Evolutionary conservation across 192 early-diverging fungal genomes (phyloP).

Genomic region (Umbelopsis vinacea): DNA sequence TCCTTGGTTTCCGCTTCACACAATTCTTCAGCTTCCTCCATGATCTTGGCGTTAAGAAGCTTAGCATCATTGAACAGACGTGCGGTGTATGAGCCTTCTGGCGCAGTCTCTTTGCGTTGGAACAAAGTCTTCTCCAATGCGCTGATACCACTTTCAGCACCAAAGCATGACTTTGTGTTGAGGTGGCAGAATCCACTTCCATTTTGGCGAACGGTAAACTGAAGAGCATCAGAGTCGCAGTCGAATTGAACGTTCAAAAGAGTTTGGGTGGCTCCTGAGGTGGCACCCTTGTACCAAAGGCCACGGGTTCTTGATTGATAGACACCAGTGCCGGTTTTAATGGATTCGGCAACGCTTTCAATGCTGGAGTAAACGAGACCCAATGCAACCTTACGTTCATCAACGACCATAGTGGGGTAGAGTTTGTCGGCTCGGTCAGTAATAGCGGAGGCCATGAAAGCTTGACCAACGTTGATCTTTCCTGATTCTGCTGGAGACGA

Average conservation of each 20-base stretch:
- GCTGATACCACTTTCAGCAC: constrained; percentile 73
- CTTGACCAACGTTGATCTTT: constrained; percentile 58
- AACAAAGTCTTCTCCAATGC: constrained; percentile 73
- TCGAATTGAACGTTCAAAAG: constrained; percentile 80
- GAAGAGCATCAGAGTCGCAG: constrained; percentile 89
- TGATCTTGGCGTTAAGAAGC: constrained; percentile 88
- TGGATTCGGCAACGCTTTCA: constrained; percentile 80
- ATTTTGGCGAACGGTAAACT: constrained; percentile 85
- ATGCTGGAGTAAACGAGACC: constrained; percentile 93
- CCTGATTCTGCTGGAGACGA: constrained; percentile 14
- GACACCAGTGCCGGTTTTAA: constrained; percentile 82
- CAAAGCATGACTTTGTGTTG: constrained; percentile 92
- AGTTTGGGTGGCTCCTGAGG: constrained; percentile 93
- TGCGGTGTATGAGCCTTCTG: constrained; percentile 89
- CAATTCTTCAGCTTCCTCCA: constrained; percentile 95
- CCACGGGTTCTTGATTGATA: constrained; percentile 90
- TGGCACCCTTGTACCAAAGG: constrained; percentile 95
- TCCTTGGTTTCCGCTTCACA: constrained; percentile 74
- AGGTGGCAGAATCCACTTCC: constrained; percentile 94
- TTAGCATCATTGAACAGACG: constrained; percentile 84
- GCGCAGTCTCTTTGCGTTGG: constrained; percentile 71
- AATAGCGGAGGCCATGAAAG: constrained; percentile 56
- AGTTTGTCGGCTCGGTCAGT: constrained; percentile 93
- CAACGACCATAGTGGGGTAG: constrained; percentile 90
- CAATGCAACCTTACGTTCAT: constrained; percentile 85